These are phyloP conservation scores for Boletus reticulatus DNA, from an alignment of 768 basidiomycete species.

Conservation along the genomic window DNA sequence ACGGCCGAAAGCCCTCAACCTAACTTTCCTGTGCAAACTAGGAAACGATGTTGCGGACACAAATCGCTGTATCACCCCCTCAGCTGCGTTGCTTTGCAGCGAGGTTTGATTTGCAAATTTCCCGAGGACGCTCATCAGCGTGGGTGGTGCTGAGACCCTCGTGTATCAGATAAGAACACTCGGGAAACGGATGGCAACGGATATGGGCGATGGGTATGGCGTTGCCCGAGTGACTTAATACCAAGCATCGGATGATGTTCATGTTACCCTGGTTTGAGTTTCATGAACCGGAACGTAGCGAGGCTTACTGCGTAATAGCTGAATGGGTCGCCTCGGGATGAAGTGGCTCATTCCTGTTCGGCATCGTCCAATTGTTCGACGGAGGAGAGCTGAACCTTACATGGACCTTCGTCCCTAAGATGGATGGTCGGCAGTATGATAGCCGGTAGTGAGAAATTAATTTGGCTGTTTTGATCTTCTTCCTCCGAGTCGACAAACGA, in stretches of 20 bases:
- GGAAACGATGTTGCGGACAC: constrained; percentile 41
- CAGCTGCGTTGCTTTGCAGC: constrained; percentile 42
- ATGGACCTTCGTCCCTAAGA: constrained; percentile 3
- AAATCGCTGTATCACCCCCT: constrained; percentile 45
- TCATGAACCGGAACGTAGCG: constrained; percentile 51
- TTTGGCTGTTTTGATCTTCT: constrained; percentile 4
- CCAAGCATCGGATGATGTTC: constrained; percentile 30
- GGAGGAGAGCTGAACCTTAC: constrained; percentile 8
- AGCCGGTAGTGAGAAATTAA: constrained; percentile 12
- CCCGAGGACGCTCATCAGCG: constrained; percentile 33
- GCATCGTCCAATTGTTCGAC: constrained; percentile 11
- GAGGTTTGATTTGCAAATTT: constrained; percentile 33
- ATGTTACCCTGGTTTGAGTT: constrained; percentile 47
- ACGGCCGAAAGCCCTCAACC: constrained; percentile 30
- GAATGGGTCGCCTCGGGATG: constrained; percentile 37
- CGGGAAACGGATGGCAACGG: constrained; percentile 25
- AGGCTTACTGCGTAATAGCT: constrained; percentile 44
- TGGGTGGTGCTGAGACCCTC: constrained; percentile 32
- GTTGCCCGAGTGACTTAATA: constrained; percentile 23
- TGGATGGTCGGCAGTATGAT: constrained; percentile 12
- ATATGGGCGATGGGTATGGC: constrained; percentile 30
- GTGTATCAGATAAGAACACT: constrained; percentile 36
- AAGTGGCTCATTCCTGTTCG: constrained; percentile 24
- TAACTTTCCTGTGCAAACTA: constrained; percentile 38
- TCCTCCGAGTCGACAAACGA: constrained; percentile 8